phyloP scores from a whole-genome alignment of 2,329 filamentous ascomycete genomes.

The Hymenoscyphus occultus region DNA sequence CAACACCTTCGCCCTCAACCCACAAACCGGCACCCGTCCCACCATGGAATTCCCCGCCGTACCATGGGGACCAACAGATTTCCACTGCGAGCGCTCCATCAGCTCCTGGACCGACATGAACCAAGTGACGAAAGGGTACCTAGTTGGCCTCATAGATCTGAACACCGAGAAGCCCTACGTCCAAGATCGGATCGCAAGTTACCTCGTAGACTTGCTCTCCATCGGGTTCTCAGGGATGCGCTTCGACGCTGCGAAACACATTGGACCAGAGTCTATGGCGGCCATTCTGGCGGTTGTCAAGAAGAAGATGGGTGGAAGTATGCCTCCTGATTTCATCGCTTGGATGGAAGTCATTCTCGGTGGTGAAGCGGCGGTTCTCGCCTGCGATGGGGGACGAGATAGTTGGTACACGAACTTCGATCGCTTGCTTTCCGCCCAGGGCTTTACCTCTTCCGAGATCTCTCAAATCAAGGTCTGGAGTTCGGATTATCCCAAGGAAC shows the following conservation, averaged over 20 bases:
- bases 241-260: slow-evolving; percentile 35
- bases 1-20: slow-evolving; percentile 34
- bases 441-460: slow-evolving; percentile 29
- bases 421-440: slow-evolving; percentile 24
- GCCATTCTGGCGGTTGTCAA: slow-evolving; percentile 31
- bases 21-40: slow-evolving; percentile 30
- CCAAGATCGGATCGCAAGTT: slow-evolving; percentile 34
- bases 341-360: slow-evolving; percentile 36
- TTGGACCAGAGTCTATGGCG: slow-evolving; percentile 31
- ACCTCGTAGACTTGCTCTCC: slow-evolving; percentile 32
- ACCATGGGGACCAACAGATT: slow-evolving; percentile 35
- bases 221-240: slow-evolving; percentile 35
- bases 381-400: slow-evolving; percentile 32
- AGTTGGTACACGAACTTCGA: slow-evolving; percentile 34
- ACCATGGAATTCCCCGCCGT: slow-evolving; percentile 35
- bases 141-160: slow-evolving; percentile 30
- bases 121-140: slow-evolving; percentile 33
- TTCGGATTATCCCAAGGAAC: slow-evolving; percentile 33
- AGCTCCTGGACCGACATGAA: slow-evolving; percentile 34
- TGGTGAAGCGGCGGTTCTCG: slow-evolving; percentile 30
- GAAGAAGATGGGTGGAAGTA: slow-evolving; percentile 31
- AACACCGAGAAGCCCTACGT: slow-evolving; percentile 35
- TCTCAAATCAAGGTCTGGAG: slow-evolving; percentile 35
- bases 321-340: slow-evolving; percentile 33
- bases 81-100: slow-evolving; percentile 33